A percentile compares a stretch with the other conserved stretches of the same genome.
phyloP scores from a whole-genome alignment of 768 basidiomycete genomes.

The Gloeophyllum trabeum region DNA sequence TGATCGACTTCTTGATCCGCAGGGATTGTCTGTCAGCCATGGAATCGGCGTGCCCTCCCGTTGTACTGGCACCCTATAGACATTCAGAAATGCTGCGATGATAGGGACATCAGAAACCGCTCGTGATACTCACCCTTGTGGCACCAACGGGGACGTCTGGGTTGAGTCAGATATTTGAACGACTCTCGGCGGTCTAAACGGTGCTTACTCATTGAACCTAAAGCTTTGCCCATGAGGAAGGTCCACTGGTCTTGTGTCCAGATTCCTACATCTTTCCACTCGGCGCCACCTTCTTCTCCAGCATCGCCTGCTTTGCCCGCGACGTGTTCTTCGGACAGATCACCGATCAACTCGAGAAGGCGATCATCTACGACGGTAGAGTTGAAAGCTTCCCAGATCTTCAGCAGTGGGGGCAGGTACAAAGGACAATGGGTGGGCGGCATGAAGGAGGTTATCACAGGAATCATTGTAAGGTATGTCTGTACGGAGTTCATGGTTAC shows the following conservation, averaged over 20 bases:
- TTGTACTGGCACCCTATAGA: slow-evolving; percentile 56
- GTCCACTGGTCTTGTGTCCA: slow-evolving; percentile 82
- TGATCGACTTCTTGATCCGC: slow-evolving; percentile 60
- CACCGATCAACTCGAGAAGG: slow-evolving; percentile 58
- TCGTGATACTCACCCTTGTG: slow-evolving; percentile 34
- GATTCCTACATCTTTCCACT: slow-evolving; percentile 82
- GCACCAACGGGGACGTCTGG: slow-evolving; percentile 65
- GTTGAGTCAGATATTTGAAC: not conserved
- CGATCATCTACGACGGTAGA: slow-evolving; percentile 66
- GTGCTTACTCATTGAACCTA: slow-evolving; percentile 65
- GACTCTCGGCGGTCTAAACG: not conserved
- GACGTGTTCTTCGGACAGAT: slow-evolving; percentile 62
- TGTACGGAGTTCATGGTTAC: slow-evolving; percentile 16
- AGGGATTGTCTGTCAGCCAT: slow-evolving; percentile 41
- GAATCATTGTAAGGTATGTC: slow-evolving; percentile 62
- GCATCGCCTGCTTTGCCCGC: slow-evolving; percentile 40
- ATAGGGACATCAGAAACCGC: not conserved
- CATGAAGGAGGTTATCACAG: slow-evolving; percentile 68
- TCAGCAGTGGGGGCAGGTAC: slow-evolving; percentile 65
- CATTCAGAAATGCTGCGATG: slow-evolving; percentile 4
- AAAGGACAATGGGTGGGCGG: slow-evolving; percentile 54
- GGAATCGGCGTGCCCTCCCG: slow-evolving; percentile 60
- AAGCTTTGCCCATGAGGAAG: slow-evolving; percentile 69
- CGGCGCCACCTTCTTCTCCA: slow-evolving; percentile 42
- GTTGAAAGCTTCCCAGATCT: slow-evolving; percentile 71